Base-by-base conservation (phyloP, 1,139 yeast species). In the Barnettozyma hawaiiensis region DNA sequence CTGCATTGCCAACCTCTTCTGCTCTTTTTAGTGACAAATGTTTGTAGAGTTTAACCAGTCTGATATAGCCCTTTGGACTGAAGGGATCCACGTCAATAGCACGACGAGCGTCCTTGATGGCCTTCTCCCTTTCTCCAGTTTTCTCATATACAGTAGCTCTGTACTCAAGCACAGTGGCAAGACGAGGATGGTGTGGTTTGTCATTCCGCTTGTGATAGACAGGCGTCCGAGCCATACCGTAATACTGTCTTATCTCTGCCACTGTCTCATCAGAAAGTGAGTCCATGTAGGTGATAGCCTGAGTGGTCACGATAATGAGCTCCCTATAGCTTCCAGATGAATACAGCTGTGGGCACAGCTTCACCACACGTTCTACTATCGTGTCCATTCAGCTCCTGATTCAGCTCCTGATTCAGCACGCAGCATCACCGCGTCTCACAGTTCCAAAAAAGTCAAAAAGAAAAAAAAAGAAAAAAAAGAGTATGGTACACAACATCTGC, bases 61-160 rank as follows among this genome's bases (percentile, higher is more conserved):
- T 57, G 22, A 81, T 60, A 51, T 80, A 80, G 1, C 85, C 81
- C 56, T 76, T 80, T 49, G 81, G 68, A 34, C 78, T 73, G 35
- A 70, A 62, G 0, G 85, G 84, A 39, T 79, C 84, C 2, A 67
- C 43, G 16, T 60, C 55, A 3, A 73, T 61, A 50, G 75, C 61
- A 35, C 54, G 61, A 24, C 65, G 59, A 0, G 78, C 73, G 46
- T 77, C 82, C 21, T 52, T 51, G 35, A 74, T 53, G 0, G 85
- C 81, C 20, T 60, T 60, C 0, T 58, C 59, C 2, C 60, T 35
- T 15, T 67, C 63, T 2, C 64, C 64, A 41, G 78, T 47, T 53
- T 76, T 79, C 52, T 78, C 81, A 55, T 65, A 69, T 1, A 81
- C 71, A 0, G 86, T 85, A 2, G 85, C 78, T 22, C 85, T 56